Evolutionary conservation across 2,329 filamentous ascomycete species (phyloP).

Genomic region (Esteya vermicola): DNA sequence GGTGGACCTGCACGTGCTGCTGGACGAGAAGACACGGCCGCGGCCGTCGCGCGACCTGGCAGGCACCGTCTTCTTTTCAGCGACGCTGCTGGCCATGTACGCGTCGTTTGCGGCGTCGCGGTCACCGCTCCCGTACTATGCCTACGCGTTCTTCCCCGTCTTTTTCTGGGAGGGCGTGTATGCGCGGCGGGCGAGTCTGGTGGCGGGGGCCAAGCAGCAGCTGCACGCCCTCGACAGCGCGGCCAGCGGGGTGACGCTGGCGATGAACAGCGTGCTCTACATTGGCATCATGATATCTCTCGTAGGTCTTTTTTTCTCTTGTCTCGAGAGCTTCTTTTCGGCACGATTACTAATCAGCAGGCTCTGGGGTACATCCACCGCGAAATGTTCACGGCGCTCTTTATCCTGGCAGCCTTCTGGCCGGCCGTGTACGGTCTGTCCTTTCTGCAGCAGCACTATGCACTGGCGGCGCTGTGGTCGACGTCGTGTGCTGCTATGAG

Average conservation of each 20-base stretch:
- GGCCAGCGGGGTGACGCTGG: conserved; percentile 36
- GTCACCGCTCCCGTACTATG: conserved; percentile 75
- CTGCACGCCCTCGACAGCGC: conserved; percentile 54
- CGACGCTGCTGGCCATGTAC: conserved; percentile 60
- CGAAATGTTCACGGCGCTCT: conserved; percentile 72
- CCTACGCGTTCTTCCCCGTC: conserved; percentile 82
- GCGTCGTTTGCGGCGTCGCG: conserved; percentile 66
- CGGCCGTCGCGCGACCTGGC: conserved; percentile 46
- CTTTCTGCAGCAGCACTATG: conserved; percentile 54
- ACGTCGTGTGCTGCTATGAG: conserved; percentile 73
- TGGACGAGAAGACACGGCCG: conserved; percentile 53
- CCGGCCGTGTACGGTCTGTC: conserved; percentile 57
- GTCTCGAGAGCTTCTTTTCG: no score
- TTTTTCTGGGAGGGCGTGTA: conserved; percentile 96
- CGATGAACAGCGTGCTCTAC: conserved; percentile 51
- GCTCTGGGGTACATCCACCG: conserved; percentile 86
- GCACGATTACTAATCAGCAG: conserved; percentile 29
- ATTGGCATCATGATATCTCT: conserved; percentile 66
- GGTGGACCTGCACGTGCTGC: conserved; percentile 72
- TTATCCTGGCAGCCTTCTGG: conserved; percentile 64
- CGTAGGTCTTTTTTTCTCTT: conserved; percentile 27
- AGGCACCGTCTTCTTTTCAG: conserved; percentile 56
- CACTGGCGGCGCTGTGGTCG: conserved; percentile 57
- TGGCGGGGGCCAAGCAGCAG: conserved; percentile 50
- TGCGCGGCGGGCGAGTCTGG: conserved; percentile 56